Conservation (phyloP, 2,329 filamentous ascomycete species). For the Hirsutella minnesotensis region DNA sequence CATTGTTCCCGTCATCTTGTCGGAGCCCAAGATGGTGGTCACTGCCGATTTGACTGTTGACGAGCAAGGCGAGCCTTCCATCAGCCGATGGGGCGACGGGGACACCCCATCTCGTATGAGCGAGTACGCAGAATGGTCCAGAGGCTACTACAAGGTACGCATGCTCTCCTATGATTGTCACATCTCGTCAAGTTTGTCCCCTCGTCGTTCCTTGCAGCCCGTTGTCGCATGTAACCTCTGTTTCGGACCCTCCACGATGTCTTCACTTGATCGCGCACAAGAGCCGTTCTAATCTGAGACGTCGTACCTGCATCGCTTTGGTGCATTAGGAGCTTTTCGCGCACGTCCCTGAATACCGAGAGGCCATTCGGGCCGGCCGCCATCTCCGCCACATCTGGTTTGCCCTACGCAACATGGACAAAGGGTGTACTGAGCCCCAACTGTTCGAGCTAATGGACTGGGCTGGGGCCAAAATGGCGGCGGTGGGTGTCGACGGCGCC, state of each 20-base stretch:
- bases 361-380: constrained; percentile 12
- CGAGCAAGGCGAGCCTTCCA: constrained; percentile 9
- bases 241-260: no score
- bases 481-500: no score
- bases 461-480: no score
- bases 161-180: not conserved
- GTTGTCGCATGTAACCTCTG: not conserved
- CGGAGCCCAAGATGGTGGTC: constrained; percentile 9
- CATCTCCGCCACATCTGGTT: constrained; percentile 18
- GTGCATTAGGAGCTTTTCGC: constrained; percentile 1
- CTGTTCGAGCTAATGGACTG: no score
- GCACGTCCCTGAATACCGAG: constrained; percentile 1
- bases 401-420: constrained; percentile 6
- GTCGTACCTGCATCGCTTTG: not conserved
- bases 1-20: constrained; percentile 18
- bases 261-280: no score
- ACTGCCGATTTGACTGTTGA: constrained; percentile 8
- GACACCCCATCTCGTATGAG: constrained; percentile 5
- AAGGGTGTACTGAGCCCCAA: no score
- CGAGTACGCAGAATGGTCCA: constrained; percentile 11
- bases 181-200: not conserved
- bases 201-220: not conserved
- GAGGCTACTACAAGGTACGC: constrained; percentile 13
- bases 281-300: no score
- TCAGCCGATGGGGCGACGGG: constrained; percentile 9